Base-by-base conservation (phyloP, 805 yeast species). In the Metschnikowia picachoensis region DNA sequence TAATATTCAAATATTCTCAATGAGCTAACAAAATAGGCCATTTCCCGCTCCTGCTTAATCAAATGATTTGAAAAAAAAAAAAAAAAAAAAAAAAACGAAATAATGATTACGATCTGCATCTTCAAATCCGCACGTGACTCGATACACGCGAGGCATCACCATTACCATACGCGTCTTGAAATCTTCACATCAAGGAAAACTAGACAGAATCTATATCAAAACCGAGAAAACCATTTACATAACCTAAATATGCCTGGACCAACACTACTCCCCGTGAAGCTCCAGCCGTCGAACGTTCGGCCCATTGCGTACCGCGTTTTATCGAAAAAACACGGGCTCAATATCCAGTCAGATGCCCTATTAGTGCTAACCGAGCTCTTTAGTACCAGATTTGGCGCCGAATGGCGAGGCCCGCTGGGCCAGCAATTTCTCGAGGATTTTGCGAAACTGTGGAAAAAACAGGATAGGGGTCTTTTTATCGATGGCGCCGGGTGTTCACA, bases 321-420 rank as follows among this genome's bases (percentile, higher is more conserved):
- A 8, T 87, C 98, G 4, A 92, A 90, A 65, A 94, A 92, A 60
- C 92, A 89, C 61, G 97, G 97, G 0, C 76, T 94, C 28, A 90
- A 90, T 62, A 78, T 94, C 52, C 89, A 92, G 58, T 83, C 97
- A 0, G 83, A 86, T 52, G 98, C 97, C 0, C 70, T 94, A 13
- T 77, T 74, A 37, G 76, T 77, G 1, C 67, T 94, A 30, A 87
- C 97, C 1, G 82, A 80, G n/a, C 77, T 80, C 43, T 73, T 94
- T 25, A 94, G 97, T 2, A 73, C 72, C 35, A 76, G 76, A 37
- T 91, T 83, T 64, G 98, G 98, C 10, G 78, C 78, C 8, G 90
- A 89, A 41, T 92, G 99, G 98, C 78, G 87, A 56, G 78, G 85
- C 9, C 70, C 79, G 0, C 72, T 74, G 47, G 73, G 88, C 1